Base-by-base conservation (phyloP, 1,139 yeast genomes). In the Saccharomycopsis hybrid region DNA sequence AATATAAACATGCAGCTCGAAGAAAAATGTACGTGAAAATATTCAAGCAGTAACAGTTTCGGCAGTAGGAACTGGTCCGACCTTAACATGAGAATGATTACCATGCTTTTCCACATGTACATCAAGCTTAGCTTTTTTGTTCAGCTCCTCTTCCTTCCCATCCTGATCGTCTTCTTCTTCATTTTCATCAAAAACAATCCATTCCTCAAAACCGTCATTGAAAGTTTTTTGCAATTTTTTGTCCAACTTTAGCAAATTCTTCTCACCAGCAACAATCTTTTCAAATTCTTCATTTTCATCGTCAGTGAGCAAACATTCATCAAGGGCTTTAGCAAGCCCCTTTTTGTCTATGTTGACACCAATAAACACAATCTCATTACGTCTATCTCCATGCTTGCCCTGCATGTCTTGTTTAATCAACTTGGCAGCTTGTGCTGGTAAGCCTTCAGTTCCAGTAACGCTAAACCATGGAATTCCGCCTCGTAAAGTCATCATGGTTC, bases 381-480 rank as follows among this genome's bases (percentile, higher is more conserved):
- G 35, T 7, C 7, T 31, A 31, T 31, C 35, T 31, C 35, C 66
- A 70, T 5, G 65, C 25, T 41, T 41, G 43, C 43, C 35, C n/a
- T 28, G 4, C 32, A 28, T 30, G 24, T 41, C 43, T 18, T 41
- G n/a, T 29, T 41, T 33, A 4, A 30, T 28, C 9, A 41, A 31
- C 30, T 18, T 27, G 8, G 29, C 30, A 2, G 41, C 41, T 39
- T 39, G 28, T 41, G 2, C 27, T 2, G 30, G 45, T 5, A 43
- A 13, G n/a, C 31, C 45, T 25, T 31, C 11, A 4, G 28, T 5
- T 62, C 69, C 70, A n/a, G 68, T 58, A 5, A 69, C 69, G 3
- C 64, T 68, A 58, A 71, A 72, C 76, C 76, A 72, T 1, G 74
- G 74, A 41, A 69, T 67, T 2, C 76, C 76, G 5, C 74, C 75